These are phyloP conservation scores for Lupinus albus DNA, from an alignment of 306 rosid species.

Conservation along the genomic window DNA sequence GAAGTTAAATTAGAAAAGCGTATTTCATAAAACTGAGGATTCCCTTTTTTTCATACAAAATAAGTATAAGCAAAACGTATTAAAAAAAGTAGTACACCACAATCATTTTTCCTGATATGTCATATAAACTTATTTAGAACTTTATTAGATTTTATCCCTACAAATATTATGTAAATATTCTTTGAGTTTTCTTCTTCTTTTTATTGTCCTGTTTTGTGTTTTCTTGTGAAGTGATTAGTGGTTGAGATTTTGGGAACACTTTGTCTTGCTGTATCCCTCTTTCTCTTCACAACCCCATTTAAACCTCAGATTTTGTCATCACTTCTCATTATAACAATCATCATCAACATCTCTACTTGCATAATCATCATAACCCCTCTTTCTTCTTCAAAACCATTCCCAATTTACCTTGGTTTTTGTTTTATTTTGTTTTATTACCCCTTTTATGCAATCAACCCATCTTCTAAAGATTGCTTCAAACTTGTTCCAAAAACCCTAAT, in stretches of 20 bases:
- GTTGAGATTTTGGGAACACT: slow-evolving; percentile 47
- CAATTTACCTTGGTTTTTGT: neutral
- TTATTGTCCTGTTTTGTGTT: slow-evolving; percentile 26
- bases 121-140: neutral
- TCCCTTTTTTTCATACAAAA: too few relatives aligned
- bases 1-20: neutral
- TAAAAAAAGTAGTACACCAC: neutral
- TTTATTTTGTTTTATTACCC: slow-evolving; percentile 17
- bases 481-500: slow-evolving; percentile 53
- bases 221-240: slow-evolving; percentile 46
- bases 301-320: slow-evolving; percentile 54
- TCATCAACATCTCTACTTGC: slow-evolving; percentile 42
- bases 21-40: neutral
- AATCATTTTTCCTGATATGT: neutral
- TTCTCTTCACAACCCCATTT: slow-evolving; percentile 41
- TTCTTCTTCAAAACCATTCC: slow-evolving; percentile 36
- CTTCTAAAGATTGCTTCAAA: slow-evolving; percentile 23
- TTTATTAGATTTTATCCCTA: neutral
- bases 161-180: neutral
- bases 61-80: too few relatives aligned
- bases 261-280: slow-evolving; percentile 47
- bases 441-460: slow-evolving; percentile 28
- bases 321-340: slow-evolving; percentile 50
- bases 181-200: neutral
- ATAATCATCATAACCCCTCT: neutral